phyloP scores from a whole-genome alignment of 805 yeast species.

The Hanseniaspora pseudoguilliermondii region DNA sequence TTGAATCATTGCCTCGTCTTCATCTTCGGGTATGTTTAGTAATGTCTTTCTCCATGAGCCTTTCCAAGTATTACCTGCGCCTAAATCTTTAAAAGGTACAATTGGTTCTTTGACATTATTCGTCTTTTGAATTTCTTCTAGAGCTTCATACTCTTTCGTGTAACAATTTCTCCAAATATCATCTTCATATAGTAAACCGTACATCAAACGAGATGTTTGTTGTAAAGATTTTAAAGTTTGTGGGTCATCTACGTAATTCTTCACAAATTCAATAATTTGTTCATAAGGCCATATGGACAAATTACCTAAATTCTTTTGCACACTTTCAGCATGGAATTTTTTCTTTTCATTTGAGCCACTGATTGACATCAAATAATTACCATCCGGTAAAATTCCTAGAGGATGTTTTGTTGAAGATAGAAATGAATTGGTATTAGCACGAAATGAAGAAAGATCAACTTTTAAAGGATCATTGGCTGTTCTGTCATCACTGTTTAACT shows the following conservation, averaged over 20 bases:
- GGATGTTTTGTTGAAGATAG: conserved; percentile 44
- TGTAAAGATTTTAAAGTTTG: conserved; percentile 40
- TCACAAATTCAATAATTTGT: conserved; percentile 40
- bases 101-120: conserved; percentile 13
- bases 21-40: conserved; percentile 26
- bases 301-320: conserved; percentile 38
- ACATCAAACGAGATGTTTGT: conserved; percentile 51
- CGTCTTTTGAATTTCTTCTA: conserved; percentile 17
- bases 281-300: conserved; percentile 51
- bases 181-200: conserved; percentile 63
- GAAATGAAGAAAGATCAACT: conserved; percentile 13
- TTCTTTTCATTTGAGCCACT: conserved; percentile 15
- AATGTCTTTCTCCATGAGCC: conserved; percentile 74
- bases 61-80: conserved; percentile 37
- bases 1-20: conserved; percentile 35
- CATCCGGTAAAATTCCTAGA: conserved; percentile 61
- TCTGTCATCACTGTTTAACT: neutral
- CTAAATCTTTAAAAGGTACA: conserved; percentile 19
- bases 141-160: conserved; percentile 22
- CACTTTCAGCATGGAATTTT: conserved; percentile 13
- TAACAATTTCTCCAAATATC: conserved; percentile 67
- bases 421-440: conserved; percentile 12
- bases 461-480: neutral
- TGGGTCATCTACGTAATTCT: conserved; percentile 34
- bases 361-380: conserved; percentile 42